Percentiles rank a stretch among this genome's conserved stretches.
Evolutionary conservation across 352 stramenopile species (phyloP).

Genomic region (Globisporangium polare): DNA sequence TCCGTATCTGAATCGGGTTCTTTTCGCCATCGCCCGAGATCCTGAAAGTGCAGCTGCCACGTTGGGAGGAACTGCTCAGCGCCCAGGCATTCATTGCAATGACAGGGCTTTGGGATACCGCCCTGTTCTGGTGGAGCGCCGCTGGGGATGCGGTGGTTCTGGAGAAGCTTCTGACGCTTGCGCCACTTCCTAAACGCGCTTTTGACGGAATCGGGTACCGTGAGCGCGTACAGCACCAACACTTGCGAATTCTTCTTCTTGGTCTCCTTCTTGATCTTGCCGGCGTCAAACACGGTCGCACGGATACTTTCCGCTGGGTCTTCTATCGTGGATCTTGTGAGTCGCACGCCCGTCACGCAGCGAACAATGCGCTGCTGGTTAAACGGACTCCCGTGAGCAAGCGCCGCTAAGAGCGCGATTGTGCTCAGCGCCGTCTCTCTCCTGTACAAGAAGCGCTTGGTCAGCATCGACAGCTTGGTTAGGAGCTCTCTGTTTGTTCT

Average conservation of each 20-base stretch:
- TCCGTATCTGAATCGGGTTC: neutral
- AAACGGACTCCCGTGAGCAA: conserved; percentile 25
- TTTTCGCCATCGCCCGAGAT: conserved; percentile 39
- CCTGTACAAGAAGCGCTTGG: conserved; percentile 33
- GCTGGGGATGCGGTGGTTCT: conserved; percentile 29
- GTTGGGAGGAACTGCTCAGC: conserved; percentile 39
- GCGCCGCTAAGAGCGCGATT: conserved; percentile 26
- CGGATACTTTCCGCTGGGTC: neutral
- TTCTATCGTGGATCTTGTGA: conserved; percentile 4
- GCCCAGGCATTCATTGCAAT: conserved; percentile 52
- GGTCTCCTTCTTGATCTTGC: conserved; percentile 17
- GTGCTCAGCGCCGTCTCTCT: conserved; percentile 20
- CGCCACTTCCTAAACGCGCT: conserved; percentile 37
- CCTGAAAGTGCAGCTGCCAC: conserved; percentile 52
- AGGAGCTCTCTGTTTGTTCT: neutral
- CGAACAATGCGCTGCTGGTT: conserved; percentile 46
- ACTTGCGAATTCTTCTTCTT: neutral
- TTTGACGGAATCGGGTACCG: conserved; percentile 28
- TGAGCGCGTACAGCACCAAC: conserved; percentile 27
- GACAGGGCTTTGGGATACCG: conserved; percentile 39
- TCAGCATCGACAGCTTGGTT: conserved; percentile 20
- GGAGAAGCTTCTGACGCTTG: conserved; percentile 30
- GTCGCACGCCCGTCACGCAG: conserved; percentile 24
- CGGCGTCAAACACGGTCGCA: conserved; percentile 12
- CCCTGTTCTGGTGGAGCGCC: conserved; percentile 31